phyloP scores from a whole-genome alignment of 495 filamentous ascomycete genomes.

The Trichoderma gamsii region DNA sequence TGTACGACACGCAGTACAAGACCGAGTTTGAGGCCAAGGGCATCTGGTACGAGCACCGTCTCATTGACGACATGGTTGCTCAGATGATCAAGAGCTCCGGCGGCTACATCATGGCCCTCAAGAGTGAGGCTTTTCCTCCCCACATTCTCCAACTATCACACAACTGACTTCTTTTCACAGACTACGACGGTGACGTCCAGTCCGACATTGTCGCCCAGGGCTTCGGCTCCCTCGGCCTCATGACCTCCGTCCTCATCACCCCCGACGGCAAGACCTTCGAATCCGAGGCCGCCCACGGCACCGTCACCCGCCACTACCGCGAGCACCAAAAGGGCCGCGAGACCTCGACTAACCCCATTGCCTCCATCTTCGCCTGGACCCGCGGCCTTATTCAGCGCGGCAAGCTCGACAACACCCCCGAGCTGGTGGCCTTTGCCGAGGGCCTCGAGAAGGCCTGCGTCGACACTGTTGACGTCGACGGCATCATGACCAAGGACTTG shows the following conservation, averaged over 20 bases:
- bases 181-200: conserved; percentile 99
- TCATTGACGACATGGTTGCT: conserved; percentile 99
- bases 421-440: conserved; percentile 83
- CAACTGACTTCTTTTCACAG: conserved; percentile 32
- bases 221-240: conserved; percentile 94
- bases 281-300: conserved; percentile 96
- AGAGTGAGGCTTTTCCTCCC: conserved; percentile 56
- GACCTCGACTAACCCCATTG: conserved; percentile 98
- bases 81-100: conserved; percentile 99
- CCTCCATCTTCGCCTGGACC: conserved; percentile 98
- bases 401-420: conserved; percentile 80
- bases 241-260: conserved; percentile 95
- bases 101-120: conserved; percentile 93
- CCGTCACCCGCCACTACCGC: conserved; percentile 95
- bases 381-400: conserved; percentile 90
- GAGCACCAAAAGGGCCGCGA: conserved; percentile 96
- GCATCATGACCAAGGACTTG: conserved; percentile 98
- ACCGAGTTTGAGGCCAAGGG: conserved; percentile 79
- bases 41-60: conserved; percentile 98
- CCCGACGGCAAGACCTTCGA: conserved; percentile 94
- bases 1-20: conserved; percentile 84
- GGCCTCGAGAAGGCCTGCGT: conserved; percentile 88
- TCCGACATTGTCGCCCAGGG: conserved; percentile 97
- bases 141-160: not conserved
- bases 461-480: conserved; percentile 86